phyloP scores from a whole-genome alignment of 305 asterid species.

The Solanum hybrid region DNA sequence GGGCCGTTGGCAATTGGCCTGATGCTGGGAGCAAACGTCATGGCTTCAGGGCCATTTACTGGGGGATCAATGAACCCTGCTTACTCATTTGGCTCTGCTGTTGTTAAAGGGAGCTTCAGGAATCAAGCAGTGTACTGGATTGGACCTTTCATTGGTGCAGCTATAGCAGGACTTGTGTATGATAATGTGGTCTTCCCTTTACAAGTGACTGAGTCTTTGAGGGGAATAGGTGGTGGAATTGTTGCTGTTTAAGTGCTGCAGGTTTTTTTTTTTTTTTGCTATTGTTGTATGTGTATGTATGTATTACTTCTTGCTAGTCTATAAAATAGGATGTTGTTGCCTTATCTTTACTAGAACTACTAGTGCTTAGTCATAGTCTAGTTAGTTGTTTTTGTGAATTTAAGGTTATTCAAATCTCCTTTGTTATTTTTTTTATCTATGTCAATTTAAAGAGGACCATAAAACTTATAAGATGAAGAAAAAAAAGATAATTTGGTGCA shows the following conservation, averaged over 20 bases:
- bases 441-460: not conserved
- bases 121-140: conserved; percentile 82
- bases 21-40: conserved; percentile 55
- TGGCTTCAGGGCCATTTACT: conserved; percentile 71
- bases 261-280: not conserved
- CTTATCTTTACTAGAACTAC: not conserved
- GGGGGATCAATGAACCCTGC: conserved; percentile 97
- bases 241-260: conserved; percentile 9
- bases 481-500: not conserved
- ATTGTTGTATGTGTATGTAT: not conserved
- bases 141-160: conserved; percentile 81
- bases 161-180: conserved; percentile 50
- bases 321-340: not conserved
- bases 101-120: conserved; percentile 55
- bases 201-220: conserved; percentile 27
- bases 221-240: conserved; percentile 31
- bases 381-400: not conserved
- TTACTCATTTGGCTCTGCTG: conserved; percentile 54
- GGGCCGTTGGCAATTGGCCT: conserved; percentile 71
- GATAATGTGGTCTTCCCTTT: conserved; percentile 59
- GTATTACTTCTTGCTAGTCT: not conserved
- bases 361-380: not conserved
- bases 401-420: not conserved
- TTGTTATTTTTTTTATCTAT: not conserved
- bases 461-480: not conserved